Base-by-base conservation (phyloP, 805 yeast species). In the Yamadazyma philogaea region DNA sequence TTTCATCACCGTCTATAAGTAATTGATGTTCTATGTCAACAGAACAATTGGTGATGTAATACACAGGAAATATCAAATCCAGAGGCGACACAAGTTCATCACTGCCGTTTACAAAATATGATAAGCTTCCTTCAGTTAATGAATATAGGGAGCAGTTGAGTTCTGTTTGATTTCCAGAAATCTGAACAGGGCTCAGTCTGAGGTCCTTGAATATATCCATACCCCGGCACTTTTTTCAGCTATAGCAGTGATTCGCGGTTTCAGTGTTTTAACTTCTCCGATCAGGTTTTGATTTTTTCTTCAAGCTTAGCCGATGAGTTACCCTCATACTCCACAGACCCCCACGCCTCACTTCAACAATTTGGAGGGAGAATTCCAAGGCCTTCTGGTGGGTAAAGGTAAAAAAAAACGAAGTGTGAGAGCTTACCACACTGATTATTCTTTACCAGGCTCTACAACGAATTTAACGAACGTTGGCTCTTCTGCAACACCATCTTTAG, bases 1-100 rank as follows among this genome's bases (percentile, higher is more conserved):
- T 19, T 15, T n/a, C 30, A 19, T 37, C 28, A 7, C 28, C 28
- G 24, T 28, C 18, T 4, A 36, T 26, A n/a, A 27, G 24, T 15
- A 26, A n/a, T 10, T 18, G 26, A 2, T 14, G 19, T 11, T 15
- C 15, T 6, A 33, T 21, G 3, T 40, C 43, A 11, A 34, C 44
- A 6, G 69, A 53, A 51, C 81, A 72, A 56, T 78, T 78, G 12
- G 81, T 69, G 24, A 77, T 51, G 52, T 67, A 76, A 47, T 70
- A 67, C 1, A 72, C 72, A 2, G 79, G 76, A 14, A 58, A 57
- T 7, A 19, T 6, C 7, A 37, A 15, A 10, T 27, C 16, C 18
- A 18, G n/a, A 8, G 27, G 28, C 6, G 31, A n/a, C 21, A 17
- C 19, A 16, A 21, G 14, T 10, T n/a, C 32, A 14, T 15, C n/a